phyloP scores from a whole-genome alignment of 352 stramenopile genomes.

The Pythium dissotocum region DNA sequence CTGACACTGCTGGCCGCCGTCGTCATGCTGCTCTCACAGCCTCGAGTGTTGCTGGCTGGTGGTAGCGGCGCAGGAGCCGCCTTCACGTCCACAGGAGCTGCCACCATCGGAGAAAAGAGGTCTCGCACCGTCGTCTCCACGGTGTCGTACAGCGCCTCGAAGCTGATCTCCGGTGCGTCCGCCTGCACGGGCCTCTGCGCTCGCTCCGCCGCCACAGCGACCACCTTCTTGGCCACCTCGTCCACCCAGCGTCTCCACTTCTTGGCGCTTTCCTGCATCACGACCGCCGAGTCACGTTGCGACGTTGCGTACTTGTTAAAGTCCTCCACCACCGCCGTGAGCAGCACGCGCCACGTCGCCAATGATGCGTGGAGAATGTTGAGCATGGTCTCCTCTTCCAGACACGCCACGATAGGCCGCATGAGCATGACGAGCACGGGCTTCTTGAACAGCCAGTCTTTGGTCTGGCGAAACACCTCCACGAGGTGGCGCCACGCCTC shows the following conservation, averaged over 20 bases:
- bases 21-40: conserved; percentile 17
- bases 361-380: conserved; percentile 57
- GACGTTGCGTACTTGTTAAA: conserved; percentile 48
- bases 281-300: conserved; percentile 22
- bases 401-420: conserved; percentile 43
- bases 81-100: neutral
- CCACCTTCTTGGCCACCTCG: conserved; percentile 41
- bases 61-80: neutral
- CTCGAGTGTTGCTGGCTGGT: neutral
- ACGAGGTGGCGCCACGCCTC: conserved; percentile 54
- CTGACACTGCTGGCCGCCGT: conserved; percentile 16
- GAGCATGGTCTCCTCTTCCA: conserved; percentile 47
- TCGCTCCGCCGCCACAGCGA: conserved; percentile 17
- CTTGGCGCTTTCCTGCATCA: conserved; percentile 38
- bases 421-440: conserved; percentile 48
- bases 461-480: conserved; percentile 43
- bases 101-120: conserved; percentile 6
- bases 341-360: conserved; percentile 47
- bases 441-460: conserved; percentile 64
- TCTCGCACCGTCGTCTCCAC: conserved; percentile 16
- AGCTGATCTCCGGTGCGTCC: neutral
- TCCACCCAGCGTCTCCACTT: conserved; percentile 65
- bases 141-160: conserved; percentile 1
- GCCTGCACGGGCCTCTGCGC: neutral
- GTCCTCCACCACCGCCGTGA: conserved; percentile 42